phyloP scores from a whole-genome alignment of 2,329 filamentous ascomycete genomes.

The Mollisiaceae sp. region DNA sequence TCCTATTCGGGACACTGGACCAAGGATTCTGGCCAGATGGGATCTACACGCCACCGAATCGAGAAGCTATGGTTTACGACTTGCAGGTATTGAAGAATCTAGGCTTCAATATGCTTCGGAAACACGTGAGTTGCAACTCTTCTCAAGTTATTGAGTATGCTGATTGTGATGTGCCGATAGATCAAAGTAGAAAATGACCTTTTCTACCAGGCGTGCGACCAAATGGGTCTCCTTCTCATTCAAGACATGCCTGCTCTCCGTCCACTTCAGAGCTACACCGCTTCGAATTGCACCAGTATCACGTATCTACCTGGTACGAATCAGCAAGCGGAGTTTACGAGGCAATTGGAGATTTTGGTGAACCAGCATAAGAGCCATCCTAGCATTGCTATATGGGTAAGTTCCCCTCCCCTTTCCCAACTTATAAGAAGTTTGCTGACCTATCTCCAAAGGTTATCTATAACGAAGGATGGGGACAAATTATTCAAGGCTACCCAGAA shows the following conservation, averaged over 20 bases:
- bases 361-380: constrained; percentile 51
- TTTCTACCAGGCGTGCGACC: constrained; percentile 30
- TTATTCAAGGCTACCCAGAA: constrained; percentile 57
- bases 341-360: constrained; percentile 52
- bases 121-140: constrained; percentile 63
- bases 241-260: constrained; percentile 73
- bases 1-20: constrained; percentile 71
- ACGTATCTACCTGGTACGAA: constrained; percentile 44
- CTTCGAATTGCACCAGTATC: constrained; percentile 13
- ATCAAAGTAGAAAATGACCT: constrained; percentile 22
- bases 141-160: not conserved
- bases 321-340: constrained; percentile 67
- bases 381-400: constrained; percentile 67
- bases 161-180: not conserved
- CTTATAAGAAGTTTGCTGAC: not conserved
- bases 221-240: constrained; percentile 55
- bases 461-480: constrained; percentile 75
- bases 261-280: constrained; percentile 35
- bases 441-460: constrained; percentile 60
- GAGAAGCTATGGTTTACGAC: constrained; percentile 72
- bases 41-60: constrained; percentile 66
- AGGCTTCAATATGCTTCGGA: constrained; percentile 73
- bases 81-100: constrained; percentile 66
- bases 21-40: constrained; percentile 77
- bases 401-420: constrained; percentile 21